phyloP scores from a whole-genome alignment of 345 rosid genomes.

The Psidium friedrichsthalianum region DNA sequence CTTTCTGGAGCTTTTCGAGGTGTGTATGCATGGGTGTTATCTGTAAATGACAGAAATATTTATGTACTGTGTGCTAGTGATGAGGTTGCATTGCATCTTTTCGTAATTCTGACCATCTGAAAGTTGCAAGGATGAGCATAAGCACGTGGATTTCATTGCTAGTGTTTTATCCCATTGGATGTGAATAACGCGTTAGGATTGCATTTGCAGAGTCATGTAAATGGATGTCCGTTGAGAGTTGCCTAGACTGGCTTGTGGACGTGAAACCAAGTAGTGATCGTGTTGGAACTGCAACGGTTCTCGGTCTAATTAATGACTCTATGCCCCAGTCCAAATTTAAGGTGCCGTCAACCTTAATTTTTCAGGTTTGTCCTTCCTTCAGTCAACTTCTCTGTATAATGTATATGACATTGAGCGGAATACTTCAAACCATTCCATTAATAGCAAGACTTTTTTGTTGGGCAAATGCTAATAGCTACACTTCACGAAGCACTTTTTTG shows the following conservation, averaged over 20 bases:
- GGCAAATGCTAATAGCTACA: neutral
- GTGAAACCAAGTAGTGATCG: conserved; percentile 56
- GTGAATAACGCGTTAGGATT: neutral
- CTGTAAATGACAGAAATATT: too few species aligned
- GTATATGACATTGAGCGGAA: fast-evolving
- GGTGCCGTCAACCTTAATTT: conserved; percentile 26
- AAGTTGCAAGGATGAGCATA: neutral
- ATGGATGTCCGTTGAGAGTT: conserved; percentile 59
- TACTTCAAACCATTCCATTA: neutral
- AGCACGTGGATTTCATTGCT: neutral
- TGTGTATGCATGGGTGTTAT: neutral
- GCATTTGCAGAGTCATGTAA: conserved; percentile 36
- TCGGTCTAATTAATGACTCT: conserved; percentile 41
- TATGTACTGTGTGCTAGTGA: neutral
- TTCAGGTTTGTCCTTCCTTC: conserved; percentile 37
- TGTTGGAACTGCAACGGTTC: conserved; percentile 41
- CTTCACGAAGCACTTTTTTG: neutral
- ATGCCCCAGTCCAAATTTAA: conserved; percentile 18
- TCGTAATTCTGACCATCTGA: neutral
- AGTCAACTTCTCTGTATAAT: neutral
- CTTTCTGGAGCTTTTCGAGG: neutral
- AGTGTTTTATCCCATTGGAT: neutral
- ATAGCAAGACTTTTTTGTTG: neutral
- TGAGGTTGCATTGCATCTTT: neutral
- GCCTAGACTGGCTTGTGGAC: conserved; percentile 36